Evolutionary conservation across 352 stramenopile species (phyloP).

Genomic region (Phytophthora palmivora): DNA sequence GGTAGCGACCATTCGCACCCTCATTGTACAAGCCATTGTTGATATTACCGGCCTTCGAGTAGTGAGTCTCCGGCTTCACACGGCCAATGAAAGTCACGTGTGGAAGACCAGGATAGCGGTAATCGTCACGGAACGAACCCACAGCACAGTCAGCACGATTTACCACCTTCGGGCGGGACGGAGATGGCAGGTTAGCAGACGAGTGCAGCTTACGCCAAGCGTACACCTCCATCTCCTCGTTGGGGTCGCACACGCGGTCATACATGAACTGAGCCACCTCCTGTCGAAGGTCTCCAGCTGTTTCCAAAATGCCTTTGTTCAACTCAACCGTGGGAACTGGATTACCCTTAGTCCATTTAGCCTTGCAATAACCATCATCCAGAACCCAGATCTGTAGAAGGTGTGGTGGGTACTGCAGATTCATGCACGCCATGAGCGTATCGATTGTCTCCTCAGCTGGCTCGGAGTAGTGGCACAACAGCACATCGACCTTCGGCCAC

Average conservation of each 20-base stretch:
- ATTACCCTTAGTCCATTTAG: conserved; percentile 85
- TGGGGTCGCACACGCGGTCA: conserved; percentile 83
- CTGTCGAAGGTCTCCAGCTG: conserved; percentile 77
- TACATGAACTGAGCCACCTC: conserved; percentile 90
- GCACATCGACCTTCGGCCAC: conserved; percentile 86
- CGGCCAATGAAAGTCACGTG: conserved; percentile 82
- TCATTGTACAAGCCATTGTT: conserved; percentile 91
- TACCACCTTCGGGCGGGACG: conserved; percentile 67
- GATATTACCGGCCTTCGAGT: conserved; percentile 90
- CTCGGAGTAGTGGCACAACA: conserved; percentile 89
- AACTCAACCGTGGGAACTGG: conserved; percentile 71
- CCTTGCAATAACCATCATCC: conserved; percentile 88
- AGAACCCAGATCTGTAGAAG: conserved; percentile 85
- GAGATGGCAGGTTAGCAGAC: conserved; percentile 77
- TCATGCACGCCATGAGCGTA: conserved; percentile 89
- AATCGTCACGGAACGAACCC: conserved; percentile 87
- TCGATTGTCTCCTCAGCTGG: conserved; percentile 86
- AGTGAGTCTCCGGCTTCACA: conserved; percentile 83
- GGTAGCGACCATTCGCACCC: conserved; percentile 76
- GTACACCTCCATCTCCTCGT: conserved; percentile 87
- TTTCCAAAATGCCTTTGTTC: conserved; percentile 86
- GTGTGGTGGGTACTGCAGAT: conserved; percentile 87
- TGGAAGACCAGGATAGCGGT: conserved; percentile 77
- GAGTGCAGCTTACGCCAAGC: conserved; percentile 87
- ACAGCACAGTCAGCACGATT: conserved; percentile 74